Evolutionary conservation across 495 filamentous ascomycete genomes (phyloP), one percentile per base, ranked within the genome.

Genomic region (Penicillium lividum): DNA sequence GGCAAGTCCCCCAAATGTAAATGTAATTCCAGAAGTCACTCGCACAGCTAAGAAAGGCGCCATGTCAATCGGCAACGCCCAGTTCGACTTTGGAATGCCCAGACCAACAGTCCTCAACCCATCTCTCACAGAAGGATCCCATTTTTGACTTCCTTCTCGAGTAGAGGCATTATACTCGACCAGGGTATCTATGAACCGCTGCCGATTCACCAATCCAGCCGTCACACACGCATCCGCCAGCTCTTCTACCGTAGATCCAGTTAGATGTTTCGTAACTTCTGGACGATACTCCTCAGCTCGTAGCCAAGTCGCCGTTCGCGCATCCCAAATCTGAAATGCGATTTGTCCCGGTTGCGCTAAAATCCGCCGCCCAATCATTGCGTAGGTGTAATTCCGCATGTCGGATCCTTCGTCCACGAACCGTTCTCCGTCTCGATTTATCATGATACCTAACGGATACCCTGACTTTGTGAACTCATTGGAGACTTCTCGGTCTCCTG

Each of bases 401-500:
- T 88, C 85, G 11, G 76, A 61, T 5, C 85, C 85, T 58, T 89
- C 85, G 61, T 89, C 85, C 2, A 87, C 82, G 60, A 88, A 88
- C 13, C 85, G 68, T 31, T 76, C 65, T 1, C 86, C 86, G 1
- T 80, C 60, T 0, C 66, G 50, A 54, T 89, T 88, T 11, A 88
- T 49, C 81, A 86, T 87, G 5, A 89, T 53, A 1, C 84, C 86
- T 0, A 89, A 70, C 3, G 86, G 86, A 55, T 88, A 89, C 4
- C 86, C 86, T 15, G 78, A 83, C 59, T 87, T 89, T 6, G 86
- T 89, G 63, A 79, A 89, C 66, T 85, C 76, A 53, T 89, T 89
- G 44, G 84, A 82, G 6, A 81, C 56, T 13, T 64, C 71, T 7
- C 80, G 75, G 49, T 86, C 77, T 1, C 86, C 84, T 0, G 69